Base-by-base conservation (phyloP, 352 stramenopile species). In the Pythium apleroticum region DNA sequence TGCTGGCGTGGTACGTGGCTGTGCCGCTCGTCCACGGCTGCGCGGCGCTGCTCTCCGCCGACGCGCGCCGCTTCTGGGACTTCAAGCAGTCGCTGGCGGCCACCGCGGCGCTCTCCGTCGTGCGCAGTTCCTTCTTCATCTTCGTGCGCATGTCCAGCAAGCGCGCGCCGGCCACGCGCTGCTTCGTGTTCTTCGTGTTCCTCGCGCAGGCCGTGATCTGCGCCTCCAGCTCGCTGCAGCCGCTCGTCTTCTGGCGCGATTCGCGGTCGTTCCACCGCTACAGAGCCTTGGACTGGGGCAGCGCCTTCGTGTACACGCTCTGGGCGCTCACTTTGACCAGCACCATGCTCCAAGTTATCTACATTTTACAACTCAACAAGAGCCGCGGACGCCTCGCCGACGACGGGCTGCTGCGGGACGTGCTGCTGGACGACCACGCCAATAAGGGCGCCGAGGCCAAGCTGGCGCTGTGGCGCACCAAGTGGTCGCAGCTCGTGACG, bases 161-260 rank as follows among this genome's bases (percentile, higher is more conserved):
- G 68, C 84, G 69, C 60, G 78, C 81, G 33, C 82, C 85, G 39
- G 84, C 82, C 30, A 92, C 86, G 43, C 84, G 86, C 17, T 77
- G 71, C 62, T 93, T 95, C 62, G 84, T 95, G 24, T 91, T 95
- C 60, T 72, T 89, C 27, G 83, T 92, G 30, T 89, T 88, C 15
- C 80, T 92, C 19, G 41, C 75, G 8, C 76, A 93, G 58, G 72
- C 73, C 28, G 50, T 74, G 11, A 66, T 77, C 2, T 77, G 67
- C 35, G 74, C 74, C 22, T 60, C 89, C 28, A 75, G 70, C 15
- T 84, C 81, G 33, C 63, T 93, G 49, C 84, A 91, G 75, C 80
- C 76, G 48, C 62, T 91, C 31, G 66, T 93, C 39, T 93, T 81
- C 64, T 75, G 76, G 60, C 74, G 86, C 52, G 78, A 90, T 31